These are phyloP conservation scores for Sphaerobolus stellatus DNA, from an alignment of 1,284 basidiomycete genomes.

Conservation along the genomic window DNA sequence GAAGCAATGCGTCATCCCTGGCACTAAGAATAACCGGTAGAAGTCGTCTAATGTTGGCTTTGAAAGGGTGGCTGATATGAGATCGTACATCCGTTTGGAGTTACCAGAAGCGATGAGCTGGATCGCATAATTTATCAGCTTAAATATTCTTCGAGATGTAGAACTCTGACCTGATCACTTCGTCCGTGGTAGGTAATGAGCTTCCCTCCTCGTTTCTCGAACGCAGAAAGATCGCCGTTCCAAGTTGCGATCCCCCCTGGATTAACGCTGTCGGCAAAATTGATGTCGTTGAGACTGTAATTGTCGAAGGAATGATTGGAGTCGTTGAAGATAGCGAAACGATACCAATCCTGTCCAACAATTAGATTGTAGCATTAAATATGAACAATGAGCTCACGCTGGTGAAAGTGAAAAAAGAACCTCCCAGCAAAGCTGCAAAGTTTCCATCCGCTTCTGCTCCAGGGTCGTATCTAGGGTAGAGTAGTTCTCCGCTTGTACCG, in stretches of 20 bases:
- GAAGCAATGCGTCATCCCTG: slow-evolving; percentile 43
- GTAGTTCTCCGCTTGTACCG: slow-evolving; percentile 28
- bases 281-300: slow-evolving; percentile 19
- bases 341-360: slow-evolving; percentile 14
- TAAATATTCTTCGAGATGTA: too few species aligned
- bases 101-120: slow-evolving; percentile 37
- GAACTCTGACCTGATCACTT: slow-evolving; percentile 21
- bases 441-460: slow-evolving; percentile 15
- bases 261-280: slow-evolving; percentile 20
- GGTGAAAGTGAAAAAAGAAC: not conserved
- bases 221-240: slow-evolving; percentile 21
- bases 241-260: slow-evolving; percentile 18
- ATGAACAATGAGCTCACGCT: not conserved
- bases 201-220: slow-evolving; percentile 20
- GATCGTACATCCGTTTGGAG: slow-evolving; percentile 17
- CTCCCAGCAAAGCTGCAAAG: not conserved
- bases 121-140: too few species aligned
- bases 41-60: not conserved
- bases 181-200: slow-evolving; percentile 4
- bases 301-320: slow-evolving; percentile 13
- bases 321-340: slow-evolving; percentile 15
- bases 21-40: slow-evolving; percentile 36
- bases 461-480: slow-evolving; percentile 28
- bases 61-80: slow-evolving; percentile 3
- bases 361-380: not conserved